These are phyloP conservation scores for Cercospora nicotianae DNA, from an alignment of 2,329 filamentous ascomycete genomes.

Conservation along the genomic window DNA sequence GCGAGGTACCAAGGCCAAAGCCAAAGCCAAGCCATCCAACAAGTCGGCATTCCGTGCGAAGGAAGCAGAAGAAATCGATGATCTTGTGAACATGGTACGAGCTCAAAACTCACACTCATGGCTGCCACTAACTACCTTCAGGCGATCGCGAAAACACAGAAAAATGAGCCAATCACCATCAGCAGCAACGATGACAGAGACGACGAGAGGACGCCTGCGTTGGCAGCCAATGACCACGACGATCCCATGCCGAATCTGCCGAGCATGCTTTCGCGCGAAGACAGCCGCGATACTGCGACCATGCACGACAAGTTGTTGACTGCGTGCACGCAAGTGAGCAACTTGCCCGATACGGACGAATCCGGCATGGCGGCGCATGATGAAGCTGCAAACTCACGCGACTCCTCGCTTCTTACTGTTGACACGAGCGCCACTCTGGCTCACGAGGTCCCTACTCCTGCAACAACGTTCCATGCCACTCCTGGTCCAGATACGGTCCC, in stretches of 20 bases:
- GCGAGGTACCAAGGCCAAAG: neutral
- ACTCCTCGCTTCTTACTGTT: neutral
- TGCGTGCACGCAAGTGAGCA: constrained; percentile 2
- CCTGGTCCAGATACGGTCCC: neutral
- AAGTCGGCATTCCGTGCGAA: neutral
- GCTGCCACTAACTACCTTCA: neutral
- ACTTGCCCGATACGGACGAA: neutral
- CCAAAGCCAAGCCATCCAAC: neutral
- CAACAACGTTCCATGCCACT: neutral
- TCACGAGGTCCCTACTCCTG: neutral
- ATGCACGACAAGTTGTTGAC: neutral
- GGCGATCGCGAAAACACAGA: neutral
- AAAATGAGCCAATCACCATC: neutral
- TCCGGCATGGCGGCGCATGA: neutral
- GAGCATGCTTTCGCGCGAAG: neutral
- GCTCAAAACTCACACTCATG: neutral
- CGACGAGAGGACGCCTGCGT: neutral
- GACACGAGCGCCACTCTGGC: neutral
- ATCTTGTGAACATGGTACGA: constrained; percentile 11
- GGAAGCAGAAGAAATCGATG: neutral
- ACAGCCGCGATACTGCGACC: neutral
- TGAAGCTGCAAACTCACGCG: neutral
- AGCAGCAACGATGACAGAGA: constrained; percentile 1
- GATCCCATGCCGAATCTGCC: neutral
- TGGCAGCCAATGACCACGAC: neutral